Evolutionary conservation across 2,329 filamentous ascomycete genomes (phyloP).

Genomic region (Beauveria caledonica): DNA sequence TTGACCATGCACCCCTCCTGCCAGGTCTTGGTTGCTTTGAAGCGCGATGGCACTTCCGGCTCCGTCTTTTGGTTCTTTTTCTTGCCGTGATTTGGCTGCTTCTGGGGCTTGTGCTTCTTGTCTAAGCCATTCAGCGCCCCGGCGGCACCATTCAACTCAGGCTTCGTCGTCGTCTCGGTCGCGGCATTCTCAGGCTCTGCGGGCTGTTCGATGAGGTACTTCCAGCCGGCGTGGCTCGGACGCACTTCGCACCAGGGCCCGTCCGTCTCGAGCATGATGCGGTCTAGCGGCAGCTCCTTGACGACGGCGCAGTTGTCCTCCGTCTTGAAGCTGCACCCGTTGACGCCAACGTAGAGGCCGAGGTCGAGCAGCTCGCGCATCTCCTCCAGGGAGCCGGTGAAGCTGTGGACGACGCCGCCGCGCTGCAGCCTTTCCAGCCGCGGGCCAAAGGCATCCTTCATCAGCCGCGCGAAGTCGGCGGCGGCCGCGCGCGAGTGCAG

Average conservation of each 20-base stretch:
- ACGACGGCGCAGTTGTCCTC: constrained; percentile 84
- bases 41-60: constrained; percentile 60
- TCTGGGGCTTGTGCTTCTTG: constrained; percentile 26
- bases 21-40: constrained; percentile 90
- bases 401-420: constrained; percentile 85
- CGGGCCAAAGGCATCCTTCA: constrained; percentile 50
- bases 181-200: background rate
- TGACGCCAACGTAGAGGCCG: constrained; percentile 87
- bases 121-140: constrained; percentile 9
- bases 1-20: constrained; percentile 82
- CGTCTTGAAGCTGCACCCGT: constrained; percentile 94
- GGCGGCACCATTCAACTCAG: constrained; percentile 12
- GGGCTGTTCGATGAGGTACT: constrained; percentile 46
- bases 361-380: constrained; percentile 72
- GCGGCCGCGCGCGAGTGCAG: constrained; percentile 86
- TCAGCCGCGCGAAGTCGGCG: constrained; percentile 67
- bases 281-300: constrained; percentile 64
- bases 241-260: constrained; percentile 97
- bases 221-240: constrained; percentile 76
- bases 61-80: constrained; percentile 49
- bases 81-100: constrained; percentile 12
- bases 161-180: background rate
- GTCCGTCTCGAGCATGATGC: constrained; percentile 91
- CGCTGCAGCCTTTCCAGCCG: constrained; percentile 59
- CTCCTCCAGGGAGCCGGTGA: constrained; percentile 81